Evolutionary conservation across 441 rosid genomes (phyloP).

Genomic region (Daphne laureola): DNA sequence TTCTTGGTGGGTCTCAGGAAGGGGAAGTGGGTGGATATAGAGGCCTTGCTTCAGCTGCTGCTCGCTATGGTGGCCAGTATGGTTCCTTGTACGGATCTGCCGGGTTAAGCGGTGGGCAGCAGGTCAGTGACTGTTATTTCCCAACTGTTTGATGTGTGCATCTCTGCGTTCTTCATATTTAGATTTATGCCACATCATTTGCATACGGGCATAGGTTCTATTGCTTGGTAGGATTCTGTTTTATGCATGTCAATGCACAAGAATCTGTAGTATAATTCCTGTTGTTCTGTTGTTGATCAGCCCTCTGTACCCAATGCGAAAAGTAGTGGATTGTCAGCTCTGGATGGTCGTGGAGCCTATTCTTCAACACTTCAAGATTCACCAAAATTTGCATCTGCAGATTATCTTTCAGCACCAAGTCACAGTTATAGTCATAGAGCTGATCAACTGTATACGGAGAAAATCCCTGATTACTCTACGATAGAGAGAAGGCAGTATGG

Average conservation of each 20-base stretch:
- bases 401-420: constrained; percentile 57
- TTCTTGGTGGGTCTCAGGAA: constrained; percentile 53
- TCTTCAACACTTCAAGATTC: constrained; percentile 61
- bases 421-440: constrained; percentile 71
- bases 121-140: constrained; percentile 26
- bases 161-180: neutral
- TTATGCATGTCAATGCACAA: too few species aligned
- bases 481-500: constrained; percentile 71
- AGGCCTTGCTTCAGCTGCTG: constrained; percentile 42
- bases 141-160: neutral
- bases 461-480: constrained; percentile 62
- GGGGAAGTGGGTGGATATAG: constrained; percentile 60
- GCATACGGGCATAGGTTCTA: too few species aligned
- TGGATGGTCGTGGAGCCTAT: constrained; percentile 72
- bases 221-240: too few species aligned
- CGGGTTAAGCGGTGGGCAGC: constrained; percentile 49
- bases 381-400: constrained; percentile 70
- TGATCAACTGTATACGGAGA: constrained; percentile 70
- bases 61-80: constrained; percentile 71
- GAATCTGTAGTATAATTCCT: too few species aligned
- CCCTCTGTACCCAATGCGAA: constrained; percentile 42
- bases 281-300: constrained; percentile 15
- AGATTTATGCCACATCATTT: too few species aligned
- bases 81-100: constrained; percentile 54
- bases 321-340: constrained; percentile 44